These are phyloP conservation scores for Taiozyma sp. DNA, from an alignment of 1,139 yeast species.

Conservation along the genomic window DNA sequence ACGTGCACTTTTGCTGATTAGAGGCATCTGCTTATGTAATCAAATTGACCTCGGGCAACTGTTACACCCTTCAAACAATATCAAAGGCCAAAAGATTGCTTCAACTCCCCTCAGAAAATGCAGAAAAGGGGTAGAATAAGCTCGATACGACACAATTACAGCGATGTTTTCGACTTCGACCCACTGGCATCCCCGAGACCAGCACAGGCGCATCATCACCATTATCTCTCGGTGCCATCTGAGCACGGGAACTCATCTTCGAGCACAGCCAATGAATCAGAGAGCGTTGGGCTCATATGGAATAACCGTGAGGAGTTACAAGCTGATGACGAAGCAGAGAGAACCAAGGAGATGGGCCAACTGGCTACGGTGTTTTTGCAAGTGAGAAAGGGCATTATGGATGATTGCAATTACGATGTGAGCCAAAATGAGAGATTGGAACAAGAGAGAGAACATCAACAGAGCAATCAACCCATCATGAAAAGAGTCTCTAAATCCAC, in stretches of 20 bases:
- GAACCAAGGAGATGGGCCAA: conserved; percentile 37
- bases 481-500: conserved; percentile 33
- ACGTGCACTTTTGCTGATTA: too few relatives aligned
- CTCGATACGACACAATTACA: conserved; percentile 5
- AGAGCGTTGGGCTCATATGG: neutral
- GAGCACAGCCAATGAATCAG: neutral
- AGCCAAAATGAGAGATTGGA: conserved; percentile 13
- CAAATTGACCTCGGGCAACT: too few relatives aligned
- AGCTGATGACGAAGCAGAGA: conserved; percentile 1
- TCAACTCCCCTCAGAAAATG: neutral
- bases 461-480: neutral
- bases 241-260: neutral
- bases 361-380: conserved; percentile 40
- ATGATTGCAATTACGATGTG: conserved; percentile 33
- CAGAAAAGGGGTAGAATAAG: neutral
- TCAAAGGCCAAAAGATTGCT: neutral
- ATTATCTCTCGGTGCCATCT: neutral
- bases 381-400: conserved; percentile 39
- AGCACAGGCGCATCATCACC: neutral
- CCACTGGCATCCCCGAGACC: conserved; percentile 11
- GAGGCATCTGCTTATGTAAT: too few relatives aligned
- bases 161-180: conserved; percentile 21
- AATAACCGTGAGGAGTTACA: conserved; percentile 1
- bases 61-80: too few relatives aligned
- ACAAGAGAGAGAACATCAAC: conserved; percentile 13